Base-by-base conservation (phyloP, 306 rosid species). In the Rosa persica region DNA sequence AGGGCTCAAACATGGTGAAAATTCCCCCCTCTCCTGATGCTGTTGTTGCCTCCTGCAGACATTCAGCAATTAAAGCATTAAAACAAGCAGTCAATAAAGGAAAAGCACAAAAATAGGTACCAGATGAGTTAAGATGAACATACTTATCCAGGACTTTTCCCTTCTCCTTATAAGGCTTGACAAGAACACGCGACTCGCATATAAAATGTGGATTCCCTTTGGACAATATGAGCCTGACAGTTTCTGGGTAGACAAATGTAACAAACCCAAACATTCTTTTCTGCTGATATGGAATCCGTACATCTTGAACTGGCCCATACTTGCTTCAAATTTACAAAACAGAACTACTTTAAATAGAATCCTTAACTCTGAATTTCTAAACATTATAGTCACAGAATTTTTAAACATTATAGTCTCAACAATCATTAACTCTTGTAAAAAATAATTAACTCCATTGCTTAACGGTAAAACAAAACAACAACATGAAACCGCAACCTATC, bases 261-360 rank as follows among this genome's bases (percentile, higher is more conserved):
- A 95, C 98, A 78, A 95, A 95, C 48, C 98, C 98, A 70, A 95
- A 95, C 98, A 95, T 95, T 44, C 98, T 87, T 86, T 95, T 95
- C 76, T 92, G 98, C 85, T 95, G 98, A 84, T 95, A 95, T 3
- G 98, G 98, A 79, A 95, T 95, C 83, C 98, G 89, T 38, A 95
- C 98, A 80, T 95, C 98, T 89, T 95, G 98, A 76, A 95, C 98
- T 40, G 96, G 98, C 76, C 98, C 98, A 66, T 81, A 95, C 87
- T 89, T 91, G 93, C 98, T 95, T 83, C 84, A 84, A 76, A 81
- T 30, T 52, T 60, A 71, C n/a, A 78, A 58, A 77, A 80, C 78
- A 46, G 62, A 81, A 62, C 57, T 11, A 44, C 15, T 25, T 76
- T 82, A 82, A 68, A 69, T 43, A 75, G 76, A 73, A 58, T 72